Conservation (phyloP, 139 green algal species). For the Chlorella sp. region DNA sequence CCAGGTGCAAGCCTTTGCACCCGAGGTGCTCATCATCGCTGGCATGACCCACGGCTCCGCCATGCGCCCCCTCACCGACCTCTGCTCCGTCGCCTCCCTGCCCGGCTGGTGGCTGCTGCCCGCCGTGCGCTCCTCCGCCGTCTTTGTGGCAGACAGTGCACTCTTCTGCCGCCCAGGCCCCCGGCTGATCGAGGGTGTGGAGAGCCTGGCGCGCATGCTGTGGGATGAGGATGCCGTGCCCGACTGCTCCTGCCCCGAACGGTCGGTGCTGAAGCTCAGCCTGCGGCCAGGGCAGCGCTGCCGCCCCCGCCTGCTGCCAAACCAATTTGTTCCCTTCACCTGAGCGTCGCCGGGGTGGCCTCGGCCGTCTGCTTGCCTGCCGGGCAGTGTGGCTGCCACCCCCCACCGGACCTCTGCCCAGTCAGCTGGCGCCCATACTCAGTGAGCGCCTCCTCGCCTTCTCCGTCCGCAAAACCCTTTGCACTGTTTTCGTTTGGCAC, state of each 20-base stretch:
- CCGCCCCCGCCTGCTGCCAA: conserved; percentile 72
- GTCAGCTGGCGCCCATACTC: no score
- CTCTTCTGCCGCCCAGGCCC: conserved; percentile 76
- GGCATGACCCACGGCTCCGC: conserved; percentile 23
- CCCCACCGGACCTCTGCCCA: no score
- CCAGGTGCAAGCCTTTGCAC: conserved; percentile 67
- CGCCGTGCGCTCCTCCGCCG: conserved; percentile 73
- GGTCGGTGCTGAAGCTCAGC: conserved; percentile 72
- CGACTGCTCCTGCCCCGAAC: conserved; percentile 22
- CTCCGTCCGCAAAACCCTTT: no score
- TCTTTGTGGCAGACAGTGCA: conserved; percentile 79
- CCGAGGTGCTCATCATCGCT: conserved; percentile 78
- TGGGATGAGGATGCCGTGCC: conserved; percentile 66
- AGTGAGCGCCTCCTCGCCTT: no score
- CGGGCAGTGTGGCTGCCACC: no score
- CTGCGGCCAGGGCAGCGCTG: conserved; percentile 83
- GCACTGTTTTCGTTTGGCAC: background rate
- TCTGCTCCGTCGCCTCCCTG: conserved; percentile 72
- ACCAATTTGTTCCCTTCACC: conserved; percentile 71
- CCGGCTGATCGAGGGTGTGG: conserved; percentile 83
- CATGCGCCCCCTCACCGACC: conserved; percentile 33
- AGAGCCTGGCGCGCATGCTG: conserved; percentile 82
- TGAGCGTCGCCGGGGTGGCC: background rate
- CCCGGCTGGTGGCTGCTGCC: conserved; percentile 92
- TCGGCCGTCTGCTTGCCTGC: no score